Conservation (phyloP, 371 early-diverging fungal genomes). For the Smittium mucronatum region DNA sequence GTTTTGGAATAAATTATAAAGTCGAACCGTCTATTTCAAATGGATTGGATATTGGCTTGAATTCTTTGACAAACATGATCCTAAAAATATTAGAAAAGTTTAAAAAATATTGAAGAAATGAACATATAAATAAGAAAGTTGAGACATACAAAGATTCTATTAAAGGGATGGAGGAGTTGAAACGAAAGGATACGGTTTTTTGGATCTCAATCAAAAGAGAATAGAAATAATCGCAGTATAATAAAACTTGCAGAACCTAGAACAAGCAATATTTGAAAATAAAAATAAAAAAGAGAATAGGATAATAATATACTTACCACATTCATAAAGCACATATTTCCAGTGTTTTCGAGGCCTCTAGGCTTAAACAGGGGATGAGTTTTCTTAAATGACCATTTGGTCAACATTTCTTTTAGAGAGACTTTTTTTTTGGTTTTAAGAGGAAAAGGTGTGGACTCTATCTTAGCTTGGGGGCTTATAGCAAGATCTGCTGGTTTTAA, state of each 20-base stretch:
- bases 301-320: constrained; percentile 35
- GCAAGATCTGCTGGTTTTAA: constrained; percentile 2
- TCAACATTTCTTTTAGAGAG: constrained; percentile 15
- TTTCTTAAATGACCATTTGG: constrained; percentile 26
- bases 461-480: neutral
- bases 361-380: constrained; percentile 48
- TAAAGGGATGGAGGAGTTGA: constrained; percentile 64
- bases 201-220: constrained; percentile 59
- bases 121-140: neutral
- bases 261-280: neutral
- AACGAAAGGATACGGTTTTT: constrained; percentile 46
- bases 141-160: constrained; percentile 52
- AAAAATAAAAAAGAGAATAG: neutral
- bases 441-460: neutral
- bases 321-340: constrained; percentile 96
- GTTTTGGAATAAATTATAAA: neutral
- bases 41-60: constrained; percentile 34
- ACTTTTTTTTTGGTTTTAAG: neutral
- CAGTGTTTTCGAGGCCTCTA: constrained; percentile 85
- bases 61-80: constrained; percentile 64
- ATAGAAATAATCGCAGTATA: constrained; percentile 80
- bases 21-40: constrained; percentile 23
- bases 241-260: neutral
- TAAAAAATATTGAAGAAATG: neutral
- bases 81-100: constrained; percentile 24